Conservation (phyloP, 805 yeast species). For the Ogataea populi-albae region DNA sequence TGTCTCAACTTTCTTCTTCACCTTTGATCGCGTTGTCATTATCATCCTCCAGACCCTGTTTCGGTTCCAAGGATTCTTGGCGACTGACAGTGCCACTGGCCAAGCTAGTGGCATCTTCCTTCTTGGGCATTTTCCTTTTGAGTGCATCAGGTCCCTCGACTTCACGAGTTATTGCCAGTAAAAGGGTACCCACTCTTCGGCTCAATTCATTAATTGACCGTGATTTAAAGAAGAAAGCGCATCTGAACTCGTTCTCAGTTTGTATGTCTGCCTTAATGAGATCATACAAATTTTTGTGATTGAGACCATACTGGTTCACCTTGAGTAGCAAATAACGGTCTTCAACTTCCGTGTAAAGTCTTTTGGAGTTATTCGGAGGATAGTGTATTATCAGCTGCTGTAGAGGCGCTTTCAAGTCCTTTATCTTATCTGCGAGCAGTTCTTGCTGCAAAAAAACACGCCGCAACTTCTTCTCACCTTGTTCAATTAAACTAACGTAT, state of each 20-base stretch:
- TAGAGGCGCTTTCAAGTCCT: constrained; percentile 54
- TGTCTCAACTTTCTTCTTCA: no score
- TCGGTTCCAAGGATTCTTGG: constrained; percentile 33
- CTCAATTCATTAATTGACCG: constrained; percentile 71
- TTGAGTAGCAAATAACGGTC: constrained; percentile 64
- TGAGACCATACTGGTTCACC: constrained; percentile 64
- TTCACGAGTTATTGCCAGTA: constrained; percentile 68
- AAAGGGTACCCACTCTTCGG: constrained; percentile 63
- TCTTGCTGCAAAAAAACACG: constrained; percentile 54
- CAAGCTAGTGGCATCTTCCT: constrained; percentile 15
- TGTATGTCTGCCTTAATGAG: constrained; percentile 62
- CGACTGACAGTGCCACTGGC: constrained; percentile 24
- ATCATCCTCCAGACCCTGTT: constrained; percentile 3
- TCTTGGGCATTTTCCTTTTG: constrained; percentile 42
- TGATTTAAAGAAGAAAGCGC: constrained; percentile 71
- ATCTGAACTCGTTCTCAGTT: constrained; percentile 57
- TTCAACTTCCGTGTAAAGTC: constrained; percentile 66
- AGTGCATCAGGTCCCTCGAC: constrained; percentile 57
- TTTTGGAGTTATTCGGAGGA: constrained; percentile 80
- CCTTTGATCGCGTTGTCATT: no score
- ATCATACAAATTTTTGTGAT: constrained; percentile 57
- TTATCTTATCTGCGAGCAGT: constrained; percentile 51
- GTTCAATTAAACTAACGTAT: constrained; percentile 66
- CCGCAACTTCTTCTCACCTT: constrained; percentile 66
- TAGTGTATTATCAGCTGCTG: constrained; percentile 63